phyloP scores from a whole-genome alignment of 192 early-diverging fungal species.

The Mortierella claussenii region DNA sequence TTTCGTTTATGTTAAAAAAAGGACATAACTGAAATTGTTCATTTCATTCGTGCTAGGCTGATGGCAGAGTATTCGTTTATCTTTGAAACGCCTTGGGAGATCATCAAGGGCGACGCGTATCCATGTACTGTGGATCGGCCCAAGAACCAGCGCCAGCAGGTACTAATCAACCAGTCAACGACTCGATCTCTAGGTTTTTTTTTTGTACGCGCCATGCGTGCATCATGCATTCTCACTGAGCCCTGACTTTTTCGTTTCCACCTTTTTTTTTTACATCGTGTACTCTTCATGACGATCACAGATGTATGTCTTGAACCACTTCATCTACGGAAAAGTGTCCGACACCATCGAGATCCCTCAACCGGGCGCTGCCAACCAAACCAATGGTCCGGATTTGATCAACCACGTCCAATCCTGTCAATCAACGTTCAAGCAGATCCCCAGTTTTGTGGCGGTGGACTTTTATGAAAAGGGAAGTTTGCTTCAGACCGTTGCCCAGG shows the following conservation, averaged over 20 bases:
- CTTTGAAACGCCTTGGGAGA: slow-evolving; percentile 77
- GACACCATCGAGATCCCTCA: slow-evolving; percentile 63
- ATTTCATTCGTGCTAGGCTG: slow-evolving; percentile 50
- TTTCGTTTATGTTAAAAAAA: neutral
- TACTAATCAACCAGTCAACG: no score
- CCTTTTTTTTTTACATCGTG: neutral
- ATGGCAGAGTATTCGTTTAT: slow-evolving; percentile 71
- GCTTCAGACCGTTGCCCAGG: slow-evolving; percentile 18
- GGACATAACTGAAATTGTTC: no score
- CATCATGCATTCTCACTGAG: no score
- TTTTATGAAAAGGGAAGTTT: slow-evolving; percentile 72
- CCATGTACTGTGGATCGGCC: slow-evolving; percentile 70
- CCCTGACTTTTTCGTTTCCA: neutral
- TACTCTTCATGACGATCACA: slow-evolving; percentile 13
- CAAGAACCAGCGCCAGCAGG: slow-evolving; percentile 41
- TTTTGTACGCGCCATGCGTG: no score
- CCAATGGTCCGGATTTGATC: slow-evolving; percentile 67
- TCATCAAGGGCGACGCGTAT: slow-evolving; percentile 57
- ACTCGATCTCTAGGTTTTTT: no score
- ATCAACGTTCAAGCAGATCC: slow-evolving; percentile 57
- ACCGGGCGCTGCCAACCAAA: slow-evolving; percentile 58
- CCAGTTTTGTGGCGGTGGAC: slow-evolving; percentile 80
- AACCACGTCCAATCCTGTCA: slow-evolving; percentile 66
- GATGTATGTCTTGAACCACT: slow-evolving; percentile 84
- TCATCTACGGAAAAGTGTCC: slow-evolving; percentile 66